These are phyloP conservation scores for Fusarium hostae DNA, from an alignment of 2,329 filamentous ascomycete species.

Conservation along the genomic window DNA sequence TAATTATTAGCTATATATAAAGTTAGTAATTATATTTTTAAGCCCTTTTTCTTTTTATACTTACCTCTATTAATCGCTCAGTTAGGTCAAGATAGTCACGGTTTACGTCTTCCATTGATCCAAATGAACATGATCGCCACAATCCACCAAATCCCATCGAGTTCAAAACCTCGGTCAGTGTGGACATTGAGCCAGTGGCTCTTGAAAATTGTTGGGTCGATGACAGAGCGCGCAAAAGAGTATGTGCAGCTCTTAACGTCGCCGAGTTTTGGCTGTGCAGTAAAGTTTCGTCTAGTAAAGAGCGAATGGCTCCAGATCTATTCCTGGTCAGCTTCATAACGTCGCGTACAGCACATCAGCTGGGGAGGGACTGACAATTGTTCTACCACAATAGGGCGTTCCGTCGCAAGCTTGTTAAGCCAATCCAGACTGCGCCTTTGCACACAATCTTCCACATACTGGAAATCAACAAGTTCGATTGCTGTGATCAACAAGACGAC, in stretches of 20 bases:
- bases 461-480: conserved; percentile 74
- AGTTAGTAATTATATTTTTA: background rate
- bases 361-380: conserved; percentile 61
- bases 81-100: conserved; percentile 60
- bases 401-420: conserved; percentile 67
- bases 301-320: conserved; percentile 66
- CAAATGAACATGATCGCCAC: conserved; percentile 67
- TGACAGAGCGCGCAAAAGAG: conserved; percentile 68
- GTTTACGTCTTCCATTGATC: conserved; percentile 51
- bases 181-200: conserved; percentile 59
- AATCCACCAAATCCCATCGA: conserved; percentile 72
- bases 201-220: conserved; percentile 63
- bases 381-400: conserved; percentile 66
- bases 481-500: conserved; percentile 71
- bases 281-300: conserved; percentile 70
- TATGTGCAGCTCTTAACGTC: conserved; percentile 70
- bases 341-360: conserved; percentile 8
- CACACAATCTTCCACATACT: conserved; percentile 69
- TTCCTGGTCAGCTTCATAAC: background rate
- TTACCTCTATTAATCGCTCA: conserved; percentile 70
- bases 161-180: conserved; percentile 64
- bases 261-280: conserved; percentile 70
- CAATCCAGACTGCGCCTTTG: conserved; percentile 69
- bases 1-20: background rate
- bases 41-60: conserved; percentile 9